Percentiles rank a stretch among this genome's conserved stretches.
Conservation (phyloP, 140 eudicot species). For the Stevia rebaudiana region DNA sequence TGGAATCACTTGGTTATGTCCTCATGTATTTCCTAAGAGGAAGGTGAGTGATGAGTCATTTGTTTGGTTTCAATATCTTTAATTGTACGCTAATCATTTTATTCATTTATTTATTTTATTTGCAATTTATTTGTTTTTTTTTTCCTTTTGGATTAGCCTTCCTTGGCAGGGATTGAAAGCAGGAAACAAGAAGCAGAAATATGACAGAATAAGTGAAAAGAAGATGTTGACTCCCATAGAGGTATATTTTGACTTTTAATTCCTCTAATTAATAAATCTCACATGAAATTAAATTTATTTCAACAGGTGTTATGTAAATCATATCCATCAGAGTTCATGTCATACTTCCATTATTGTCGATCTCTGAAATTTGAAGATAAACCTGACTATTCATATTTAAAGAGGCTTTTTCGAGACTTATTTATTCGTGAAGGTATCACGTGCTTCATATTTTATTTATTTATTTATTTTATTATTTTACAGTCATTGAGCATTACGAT, state of each 20-base stretch:
- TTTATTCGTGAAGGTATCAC: conserved; percentile 87
- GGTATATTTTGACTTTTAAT: conserved; percentile 32
- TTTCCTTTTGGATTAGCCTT: conserved; percentile 45
- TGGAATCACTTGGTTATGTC: conserved; percentile 98
- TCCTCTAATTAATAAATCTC: background rate
- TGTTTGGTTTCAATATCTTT: background rate
- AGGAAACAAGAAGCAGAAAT: conserved; percentile 93
- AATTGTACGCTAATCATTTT: background rate
- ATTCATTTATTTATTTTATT: background rate
- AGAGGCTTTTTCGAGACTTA: conserved; percentile 90
- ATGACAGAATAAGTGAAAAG: conserved; percentile 90
- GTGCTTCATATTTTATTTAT: conserved; percentile 4
- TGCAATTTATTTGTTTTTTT: conserved; percentile 12
- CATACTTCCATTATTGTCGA: conserved; percentile 86
- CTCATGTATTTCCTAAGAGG: conserved; percentile 96
- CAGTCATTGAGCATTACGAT: background rate
- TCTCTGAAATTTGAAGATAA: conserved; percentile 91
- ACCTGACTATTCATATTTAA: conserved; percentile 87
- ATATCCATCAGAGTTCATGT: conserved; percentile 83
- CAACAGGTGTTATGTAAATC: conserved; percentile 86
- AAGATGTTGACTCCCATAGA: conserved; percentile 83
- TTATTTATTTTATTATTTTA: background rate
- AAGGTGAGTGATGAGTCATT: conserved; percentile 64
- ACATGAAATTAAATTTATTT: background rate
- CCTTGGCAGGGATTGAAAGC: conserved; percentile 99